These are phyloP conservation scores for Coffea eugenioides DNA, from an alignment of 257 asterid genomes.

Conservation along the genomic window DNA sequence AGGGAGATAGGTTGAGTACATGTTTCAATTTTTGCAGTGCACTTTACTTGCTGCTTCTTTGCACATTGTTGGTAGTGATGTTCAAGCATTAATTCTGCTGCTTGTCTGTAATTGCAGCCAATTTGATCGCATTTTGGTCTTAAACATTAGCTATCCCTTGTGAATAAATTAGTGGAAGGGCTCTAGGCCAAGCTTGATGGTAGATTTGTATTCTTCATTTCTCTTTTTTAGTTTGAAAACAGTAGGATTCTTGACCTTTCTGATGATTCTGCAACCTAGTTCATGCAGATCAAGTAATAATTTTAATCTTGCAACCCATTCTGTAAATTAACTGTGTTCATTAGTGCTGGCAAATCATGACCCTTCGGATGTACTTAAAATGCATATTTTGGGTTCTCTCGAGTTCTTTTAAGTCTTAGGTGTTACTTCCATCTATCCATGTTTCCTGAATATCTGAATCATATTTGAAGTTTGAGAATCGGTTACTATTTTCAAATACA, in stretches of 20 bases:
- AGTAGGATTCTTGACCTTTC: not conserved
- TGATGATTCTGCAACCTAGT: not conserved
- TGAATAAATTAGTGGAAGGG: constrained; percentile 8
- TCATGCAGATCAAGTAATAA: not conserved
- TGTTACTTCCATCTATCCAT: too few relatives aligned
- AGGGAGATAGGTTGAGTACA: constrained; percentile 31
- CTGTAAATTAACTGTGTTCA: not conserved
- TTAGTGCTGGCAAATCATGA: not conserved
- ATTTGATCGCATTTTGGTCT: not conserved
- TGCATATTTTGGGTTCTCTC: not conserved
- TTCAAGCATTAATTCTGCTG: not conserved
- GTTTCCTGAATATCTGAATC: too few relatives aligned
- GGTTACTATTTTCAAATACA: not conserved
- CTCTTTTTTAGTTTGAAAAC: not conserved
- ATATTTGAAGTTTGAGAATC: not conserved
- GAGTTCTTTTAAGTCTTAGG: not conserved
- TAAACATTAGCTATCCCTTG: not conserved
- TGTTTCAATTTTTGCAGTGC: not conserved
- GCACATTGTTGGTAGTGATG: not conserved
- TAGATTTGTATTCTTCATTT: not conserved
- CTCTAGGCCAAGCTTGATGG: not conserved
- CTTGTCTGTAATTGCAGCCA: not conserved
- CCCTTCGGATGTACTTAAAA: not conserved
- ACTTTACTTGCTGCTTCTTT: not conserved
- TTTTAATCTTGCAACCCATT: not conserved